phyloP scores from a whole-genome alignment of 2,329 filamentous ascomycete species.

The Aspergillus uvarum region DNA sequence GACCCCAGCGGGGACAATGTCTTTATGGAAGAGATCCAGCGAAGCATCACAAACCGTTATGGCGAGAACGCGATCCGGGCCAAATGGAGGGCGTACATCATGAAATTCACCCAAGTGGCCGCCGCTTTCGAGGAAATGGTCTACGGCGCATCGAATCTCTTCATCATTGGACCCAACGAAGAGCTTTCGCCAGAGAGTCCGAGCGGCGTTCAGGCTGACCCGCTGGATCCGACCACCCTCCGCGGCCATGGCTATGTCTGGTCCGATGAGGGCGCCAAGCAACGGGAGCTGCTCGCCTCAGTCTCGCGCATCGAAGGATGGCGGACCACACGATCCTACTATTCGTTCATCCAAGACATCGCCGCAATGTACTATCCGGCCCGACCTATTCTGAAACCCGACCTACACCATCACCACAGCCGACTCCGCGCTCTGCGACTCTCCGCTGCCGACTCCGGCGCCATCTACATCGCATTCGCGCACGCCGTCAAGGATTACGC shows the following conservation, averaged over 20 bases:
- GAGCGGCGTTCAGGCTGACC: constrained; percentile 38
- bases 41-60: constrained; percentile 79
- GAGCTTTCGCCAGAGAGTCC: constrained; percentile 53
- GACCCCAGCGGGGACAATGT: constrained; percentile 83
- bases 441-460: constrained; percentile 70
- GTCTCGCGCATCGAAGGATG: constrained; percentile 93
- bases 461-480: constrained; percentile 80
- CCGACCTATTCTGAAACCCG: constrained; percentile 48
- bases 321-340: constrained; percentile 93
- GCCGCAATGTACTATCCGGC: constrained; percentile 41
- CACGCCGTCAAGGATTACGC: constrained; percentile 76
- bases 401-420: constrained; percentile 90
- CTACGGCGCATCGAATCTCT: constrained; percentile 86
- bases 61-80: constrained; percentile 87
- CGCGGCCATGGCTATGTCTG: constrained; percentile 93
- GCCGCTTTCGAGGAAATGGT: constrained; percentile 94
- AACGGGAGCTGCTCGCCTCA: constrained; percentile 85
- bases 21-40: constrained; percentile 84
- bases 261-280: constrained; percentile 76
- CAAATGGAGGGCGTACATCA: constrained; percentile 94
- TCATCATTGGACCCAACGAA: constrained; percentile 74
- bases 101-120: constrained; percentile 87
- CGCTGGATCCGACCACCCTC: constrained; percentile 52
- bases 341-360: constrained; percentile 82
- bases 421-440: constrained; percentile 81